Percentiles rank a stretch among this genome's conserved stretches.
phyloP scores from a whole-genome alignment of 179 eudicot species.

The Gypsophila paniculata region DNA sequence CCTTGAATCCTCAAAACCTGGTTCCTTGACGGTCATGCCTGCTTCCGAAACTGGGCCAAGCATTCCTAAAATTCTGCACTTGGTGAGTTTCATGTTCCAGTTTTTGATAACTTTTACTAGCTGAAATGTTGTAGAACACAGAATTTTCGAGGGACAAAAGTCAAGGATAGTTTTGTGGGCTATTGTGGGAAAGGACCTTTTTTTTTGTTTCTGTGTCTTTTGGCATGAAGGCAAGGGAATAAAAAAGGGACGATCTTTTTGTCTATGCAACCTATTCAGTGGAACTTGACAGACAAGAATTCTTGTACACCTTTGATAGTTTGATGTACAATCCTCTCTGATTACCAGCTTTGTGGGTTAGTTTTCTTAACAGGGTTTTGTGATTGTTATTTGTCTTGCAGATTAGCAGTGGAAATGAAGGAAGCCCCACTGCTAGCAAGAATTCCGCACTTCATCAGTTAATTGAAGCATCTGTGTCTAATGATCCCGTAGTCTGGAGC shows the following conservation, averaged over 20 bases:
- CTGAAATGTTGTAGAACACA: not conserved
- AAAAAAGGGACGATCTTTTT: too few species aligned
- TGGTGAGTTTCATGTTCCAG: conserved; percentile 42
- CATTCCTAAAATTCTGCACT: conserved; percentile 88
- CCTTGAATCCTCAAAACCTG: conserved; percentile 38
- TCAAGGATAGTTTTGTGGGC: conserved; percentile 4
- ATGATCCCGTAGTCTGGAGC: conserved; percentile 76
- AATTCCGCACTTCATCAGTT: conserved; percentile 68
- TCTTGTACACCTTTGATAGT: not conserved
- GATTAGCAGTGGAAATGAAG: conserved; percentile 72
- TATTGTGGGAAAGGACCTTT: not conserved
- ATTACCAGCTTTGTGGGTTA: not conserved
- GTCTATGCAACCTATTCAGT: not conserved
- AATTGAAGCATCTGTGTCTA: conserved; percentile 64
- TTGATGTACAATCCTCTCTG: not conserved
- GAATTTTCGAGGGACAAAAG: not conserved
- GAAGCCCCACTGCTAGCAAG: conserved; percentile 49
- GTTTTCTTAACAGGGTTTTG: conserved; percentile 4
- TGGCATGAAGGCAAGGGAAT: not conserved
- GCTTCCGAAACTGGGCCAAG: conserved; percentile 68
- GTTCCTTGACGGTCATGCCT: conserved; percentile 41
- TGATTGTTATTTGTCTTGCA: conserved; percentile 27
- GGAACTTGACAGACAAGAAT: not conserved
- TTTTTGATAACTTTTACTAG: not conserved
- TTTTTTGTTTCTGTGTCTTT: not conserved